Evolutionary conservation across 2,329 filamentous ascomycete species (phyloP), one percentile per base, ranked within the genome.

Genomic region (Sporothrix sp.): DNA sequence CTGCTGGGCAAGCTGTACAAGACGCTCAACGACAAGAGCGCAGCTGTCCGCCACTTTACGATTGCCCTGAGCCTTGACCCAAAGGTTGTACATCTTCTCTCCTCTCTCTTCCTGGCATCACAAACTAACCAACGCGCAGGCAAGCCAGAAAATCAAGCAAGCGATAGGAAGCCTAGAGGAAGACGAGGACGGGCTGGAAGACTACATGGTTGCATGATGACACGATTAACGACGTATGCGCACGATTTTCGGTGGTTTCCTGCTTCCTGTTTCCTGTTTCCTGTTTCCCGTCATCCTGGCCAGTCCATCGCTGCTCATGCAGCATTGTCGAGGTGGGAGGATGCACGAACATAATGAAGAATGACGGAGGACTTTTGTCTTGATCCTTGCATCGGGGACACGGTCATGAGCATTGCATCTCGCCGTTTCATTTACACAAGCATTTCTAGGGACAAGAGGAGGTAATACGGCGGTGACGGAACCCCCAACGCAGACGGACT

Each of bases 1-100:
- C 72, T 95, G 56, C 80, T 98, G 35, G 94, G 90, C 18, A 87
- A 87, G 63, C 76, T 89, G 56, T 88, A 89, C 68, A 85, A 85
- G 66, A 75, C 72, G 50, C 73, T 87, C 60, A 81, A 81, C 59
- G 79, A 87, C 60, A 85, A 82, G 65, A 81, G 82, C 54, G 76
- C 82, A 60, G 90, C 93, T n/a, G 86, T 98, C 53, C 83, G 85
- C 53, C 88, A 96, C 66, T 95, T 95, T 64, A 98, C 93, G 7
- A 91, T 90, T 65, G 93, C 93, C 16, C 72, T 97, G 62, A 95
- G 95, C 66, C 71, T 98, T 61, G 93, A 98, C 72, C 93, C 91
- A 27, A 97, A 97, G 82, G 91, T 94, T 73, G 35, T 7, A 33
- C 18, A 44, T 16, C 49, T 7, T 36, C 16, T 8, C 2, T 21